Evolutionary conservation across 2,329 filamentous ascomycete genomes (phyloP), one percentile per base, ranked within the genome.

Genomic region (Aspergillus fumigatus): DNA sequence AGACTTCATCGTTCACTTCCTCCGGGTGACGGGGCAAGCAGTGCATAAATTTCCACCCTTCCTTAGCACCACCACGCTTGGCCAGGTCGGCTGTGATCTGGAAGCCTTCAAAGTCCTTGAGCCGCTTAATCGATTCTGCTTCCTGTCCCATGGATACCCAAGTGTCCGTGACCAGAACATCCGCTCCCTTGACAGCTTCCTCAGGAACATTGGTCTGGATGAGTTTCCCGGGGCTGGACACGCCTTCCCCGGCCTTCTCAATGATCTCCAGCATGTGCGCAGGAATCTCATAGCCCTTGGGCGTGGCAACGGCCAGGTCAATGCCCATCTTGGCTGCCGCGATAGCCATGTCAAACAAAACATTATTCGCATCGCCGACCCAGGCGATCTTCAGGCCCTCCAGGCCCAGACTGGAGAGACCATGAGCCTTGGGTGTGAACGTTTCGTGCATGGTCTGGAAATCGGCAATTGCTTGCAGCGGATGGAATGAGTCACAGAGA

Each of bases 121-220:
- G 73, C 51, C 90, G 82, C 79, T 88, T 88, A 64, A 86, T 81
- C 41, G 86, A 81, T 75, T 99, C 94, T 55, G 84, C 85, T 75
- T 99, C 94, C 75, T 97, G 93, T 49, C 94, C 94, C 94, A 99
- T 99, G 1, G 91, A 96, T 32, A 99, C 84, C 94, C 94, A 99
- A 1, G 94, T 99, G 70, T 99, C 94, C 0, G 94, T 99, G 23
- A 97, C 92, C 56, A 99, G 80, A 53, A 97, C 83, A 71, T 99
- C 88, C 3, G 94, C 93, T 62, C 87, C 79, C 77, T 89, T 89
- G 70, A 97, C 86, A 1, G 82, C 94, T 68, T 96, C 90, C 71
- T 94, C 90, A 0, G 93, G 94, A 0, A 88, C 79, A 23, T 82
- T 88, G 0, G 90, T 95, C 75, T 96, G 88, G 4, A 77, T 78